Base-by-base conservation (phyloP, 768 basidiomycete genomes). In the Xerocomellus dryophilus region DNA sequence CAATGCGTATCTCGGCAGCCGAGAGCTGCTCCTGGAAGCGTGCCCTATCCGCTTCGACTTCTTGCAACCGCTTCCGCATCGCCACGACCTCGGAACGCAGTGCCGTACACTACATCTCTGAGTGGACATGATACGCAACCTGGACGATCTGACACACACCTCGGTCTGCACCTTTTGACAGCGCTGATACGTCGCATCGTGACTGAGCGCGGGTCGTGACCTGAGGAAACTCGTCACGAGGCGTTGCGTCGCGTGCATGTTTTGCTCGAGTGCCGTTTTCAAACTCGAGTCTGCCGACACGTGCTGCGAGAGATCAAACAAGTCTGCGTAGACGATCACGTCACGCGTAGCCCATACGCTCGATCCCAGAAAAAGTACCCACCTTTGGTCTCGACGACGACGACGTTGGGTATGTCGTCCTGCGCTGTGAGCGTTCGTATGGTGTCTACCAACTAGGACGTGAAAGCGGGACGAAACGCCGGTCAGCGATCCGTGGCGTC, bases 381-480 rank as follows among this genome's bases (percentile, higher is more conserved):
- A 81, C 81, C 77, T 68, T 73, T 62, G 27, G 75, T 70, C 61
- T 75, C 70, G 58, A 77, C 65, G 55, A 74, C 71, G 18, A 72
- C 25, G 25, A 7, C 67, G 55, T 73, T 61, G 38, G 79, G 74
- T 36, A 81, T 59, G 50, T 80, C 75, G 50, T 85, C 80, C 21
- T 80, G 72, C 41, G 73, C 75, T 5, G 82, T 79, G 41, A 88
- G 71, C 20, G 81, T 73, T 40, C 81, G 81, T 64, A 89, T 83
- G 18, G 86, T 79, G 49, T 85, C 81, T 32, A 89, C 75, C 38
- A 90, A 72, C 88, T 91, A 56, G 21, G 41, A 49, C n/a, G 45
- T 40, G 47, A 32, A 48, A 51, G 35, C 47, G 49, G 47, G 42
- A 20, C 44, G 32, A 25, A 25, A 53, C 7, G 36, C 43, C 36